Evolutionary conservation across 495 filamentous ascomycete species (phyloP), one percentile per base, ranked within the genome.

Genomic region (Penicillium flavigenum): DNA sequence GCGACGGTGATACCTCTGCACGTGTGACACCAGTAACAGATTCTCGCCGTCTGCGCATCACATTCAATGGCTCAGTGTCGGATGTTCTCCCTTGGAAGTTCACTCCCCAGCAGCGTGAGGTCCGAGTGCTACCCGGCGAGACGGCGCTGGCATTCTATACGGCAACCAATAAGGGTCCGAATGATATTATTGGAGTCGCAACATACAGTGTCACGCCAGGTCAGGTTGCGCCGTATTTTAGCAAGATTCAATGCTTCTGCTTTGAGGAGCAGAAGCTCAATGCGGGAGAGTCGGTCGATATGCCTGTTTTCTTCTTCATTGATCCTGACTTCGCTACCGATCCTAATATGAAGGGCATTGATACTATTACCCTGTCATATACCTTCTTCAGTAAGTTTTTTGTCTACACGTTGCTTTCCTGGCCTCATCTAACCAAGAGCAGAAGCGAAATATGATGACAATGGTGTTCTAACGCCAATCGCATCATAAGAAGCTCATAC

Each of bases 161-260:
- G 17, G 95, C 95, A 5, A 96, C 90, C 43, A 99, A 99, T 73
- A 86, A 85, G 59, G 88, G 88, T 64, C 81, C 86, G 32, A 79
- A 88, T 59, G 94, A 98, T 75, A 97, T 99, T 60, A 96, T 99
- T 65, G 95, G 95, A 42, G 90, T 99, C 24, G 95, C 95, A 39
- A 99, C 95, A 10, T 99, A 99, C 71, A 91, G 88, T 70, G 95
- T 99, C 47, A 96, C 91, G 11, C 95, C 95, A 9, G 93, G 84
- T 12, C 95, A 98, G 77, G 90, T 96, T 27, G 93, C 95, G 27
- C 93, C 90, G 4, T 99, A 99, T 68, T 99, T 99, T 72, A 91
- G 88, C 81, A 99, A 99, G 81, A 99, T 99, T 51, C 95, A 99
- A 75, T 99, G 95, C 65, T 99, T 99, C 74, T 99, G 95, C 71